Percentiles rank a stretch among this genome's conserved stretches.
These are phyloP conservation scores for Tephrocybe sp. DNA, from an alignment of 768 basidiomycete species.

Conservation along the genomic window DNA sequence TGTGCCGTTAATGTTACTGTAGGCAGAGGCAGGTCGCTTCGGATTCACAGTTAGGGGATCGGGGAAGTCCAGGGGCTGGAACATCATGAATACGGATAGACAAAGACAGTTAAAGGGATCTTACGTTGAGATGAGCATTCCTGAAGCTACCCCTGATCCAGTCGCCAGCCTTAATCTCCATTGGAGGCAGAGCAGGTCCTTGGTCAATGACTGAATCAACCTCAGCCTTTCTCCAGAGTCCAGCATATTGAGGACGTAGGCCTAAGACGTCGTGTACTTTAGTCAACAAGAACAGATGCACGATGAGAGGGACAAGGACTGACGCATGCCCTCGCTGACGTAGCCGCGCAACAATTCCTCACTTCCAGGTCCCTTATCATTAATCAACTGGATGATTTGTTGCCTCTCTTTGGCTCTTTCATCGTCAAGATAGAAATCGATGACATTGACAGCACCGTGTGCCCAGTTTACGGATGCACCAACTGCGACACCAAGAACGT, in stretches of 20 bases:
- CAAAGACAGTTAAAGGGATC: neutral
- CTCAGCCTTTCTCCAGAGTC: constrained; percentile 1
- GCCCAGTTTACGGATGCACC: neutral
- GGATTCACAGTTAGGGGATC: constrained; percentile 38
- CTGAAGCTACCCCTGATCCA: constrained; percentile 37
- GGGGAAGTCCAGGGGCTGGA: constrained; percentile 38
- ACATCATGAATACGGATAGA: constrained; percentile 7
- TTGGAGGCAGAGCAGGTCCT: constrained; percentile 29
- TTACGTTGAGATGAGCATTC: constrained; percentile 41
- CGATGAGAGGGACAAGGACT: constrained; percentile 13
- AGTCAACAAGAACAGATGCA: neutral
- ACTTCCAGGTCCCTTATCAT: constrained; percentile 29
- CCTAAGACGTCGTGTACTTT: neutral
- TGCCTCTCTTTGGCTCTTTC: constrained; percentile 23
- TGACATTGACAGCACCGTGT: constrained; percentile 37
- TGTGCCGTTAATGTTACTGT: constrained; percentile 26
- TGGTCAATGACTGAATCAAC: constrained; percentile 26
- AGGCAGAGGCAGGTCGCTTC: constrained; percentile 27
- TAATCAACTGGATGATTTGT: neutral
- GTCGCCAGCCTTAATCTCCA: constrained; percentile 38
- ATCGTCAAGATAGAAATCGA: constrained; percentile 53
- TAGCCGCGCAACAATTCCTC: constrained; percentile 42
- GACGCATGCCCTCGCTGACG: constrained; percentile 49
- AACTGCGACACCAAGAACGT: neutral
- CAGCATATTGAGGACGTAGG: neutral